Base-by-base conservation (phyloP, 2,329 filamentous ascomycete species). In the Neonectria punicea region DNA sequence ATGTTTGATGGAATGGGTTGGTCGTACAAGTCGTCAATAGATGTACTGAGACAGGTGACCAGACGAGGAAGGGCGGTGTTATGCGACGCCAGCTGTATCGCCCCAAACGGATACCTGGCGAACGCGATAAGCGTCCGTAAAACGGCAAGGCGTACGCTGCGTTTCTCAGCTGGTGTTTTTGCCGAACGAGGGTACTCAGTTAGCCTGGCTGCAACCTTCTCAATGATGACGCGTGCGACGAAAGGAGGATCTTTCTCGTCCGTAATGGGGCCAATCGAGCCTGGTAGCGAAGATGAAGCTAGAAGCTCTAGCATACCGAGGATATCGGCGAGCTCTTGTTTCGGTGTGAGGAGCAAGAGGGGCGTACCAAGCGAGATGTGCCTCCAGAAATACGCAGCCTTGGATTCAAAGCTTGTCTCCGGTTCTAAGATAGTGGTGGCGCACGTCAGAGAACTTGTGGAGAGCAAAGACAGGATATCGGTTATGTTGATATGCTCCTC, bases 21-120 rank as follows among this genome's bases (percentile, higher is more conserved):
- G 64, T 91, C 86, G 74, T 94, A 92, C 20, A 98, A 80, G 68
- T 92, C 89, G 68, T 93, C 91, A 63, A 96, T 90, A 56, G 94
- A 88, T 49, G 78, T 80, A 55, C 81, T 83, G 14, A 88, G 76
- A 4, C 92, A 88, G 28, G 89, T 87, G 28, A 97, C 90, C 0
- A 97, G 81, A 3, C 93, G 88, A 1, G 92, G 93, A 16, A 97
- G 87, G 13, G 89, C 89, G 44, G 86, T 87, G 3, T 86, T 85
- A 76, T 96, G 92, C 5, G 82, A 80, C 0, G 91, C 91, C 9
- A 98, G 84, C 50, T 92, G 87, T 25, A 83, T 76, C 1, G 87
- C 85, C 9, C 91, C 91, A 72, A 92, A 88, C 0, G 85, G 79
- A n/a, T 87, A 87, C 6, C 83, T 80, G 1, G 88, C 86, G 75